phyloP scores from a whole-genome alignment of 2,329 filamentous ascomycete genomes.

The Sporothrix euskadiensis region DNA sequence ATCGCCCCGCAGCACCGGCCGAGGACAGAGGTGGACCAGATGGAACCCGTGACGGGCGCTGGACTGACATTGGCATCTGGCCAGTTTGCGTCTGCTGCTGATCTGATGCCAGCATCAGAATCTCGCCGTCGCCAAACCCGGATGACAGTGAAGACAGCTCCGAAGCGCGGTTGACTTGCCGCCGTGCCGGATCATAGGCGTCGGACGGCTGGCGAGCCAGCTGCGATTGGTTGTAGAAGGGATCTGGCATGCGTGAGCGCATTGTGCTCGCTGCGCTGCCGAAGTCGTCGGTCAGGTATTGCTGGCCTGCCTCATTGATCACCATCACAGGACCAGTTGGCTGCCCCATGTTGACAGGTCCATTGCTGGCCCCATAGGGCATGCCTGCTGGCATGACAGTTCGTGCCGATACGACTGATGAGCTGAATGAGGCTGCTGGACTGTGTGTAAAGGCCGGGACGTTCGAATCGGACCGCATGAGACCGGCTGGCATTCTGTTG shows the following conservation, averaged over 20 bases:
- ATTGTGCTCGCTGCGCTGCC: conserved; percentile 35
- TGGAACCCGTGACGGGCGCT: conserved; percentile 9
- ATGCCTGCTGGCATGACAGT: conserved; percentile 25
- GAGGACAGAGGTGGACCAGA: not conserved
- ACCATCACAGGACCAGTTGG: not conserved
- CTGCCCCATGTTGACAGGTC: not conserved
- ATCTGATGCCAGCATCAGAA: conserved; percentile 45
- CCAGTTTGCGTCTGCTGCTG: not conserved
- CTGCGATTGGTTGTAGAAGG: conserved; percentile 46
- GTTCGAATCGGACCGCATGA: conserved; percentile 26
- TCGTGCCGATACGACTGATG: conserved; percentile 37
- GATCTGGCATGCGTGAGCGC: conserved; percentile 42
- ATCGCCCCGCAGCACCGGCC: conserved; percentile 31
- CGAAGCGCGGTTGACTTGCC: conserved; percentile 47
- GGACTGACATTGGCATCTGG: conserved; percentile 24
- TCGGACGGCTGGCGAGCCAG: conserved; percentile 42
- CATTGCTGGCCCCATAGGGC: not conserved
- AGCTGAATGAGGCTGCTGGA: conserved; percentile 36
- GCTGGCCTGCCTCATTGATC: not conserved
- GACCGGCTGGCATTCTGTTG: conserved; percentile 15
- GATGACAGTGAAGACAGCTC: conserved; percentile 63
- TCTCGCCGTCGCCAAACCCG: conserved; percentile 63
- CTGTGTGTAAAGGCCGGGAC: conserved; percentile 34
- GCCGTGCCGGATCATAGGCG: conserved; percentile 41
- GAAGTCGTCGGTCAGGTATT: not conserved